Evolutionary conservation across 768 basidiomycete species (phyloP).

Genomic region (Lentinula edodes): DNA sequence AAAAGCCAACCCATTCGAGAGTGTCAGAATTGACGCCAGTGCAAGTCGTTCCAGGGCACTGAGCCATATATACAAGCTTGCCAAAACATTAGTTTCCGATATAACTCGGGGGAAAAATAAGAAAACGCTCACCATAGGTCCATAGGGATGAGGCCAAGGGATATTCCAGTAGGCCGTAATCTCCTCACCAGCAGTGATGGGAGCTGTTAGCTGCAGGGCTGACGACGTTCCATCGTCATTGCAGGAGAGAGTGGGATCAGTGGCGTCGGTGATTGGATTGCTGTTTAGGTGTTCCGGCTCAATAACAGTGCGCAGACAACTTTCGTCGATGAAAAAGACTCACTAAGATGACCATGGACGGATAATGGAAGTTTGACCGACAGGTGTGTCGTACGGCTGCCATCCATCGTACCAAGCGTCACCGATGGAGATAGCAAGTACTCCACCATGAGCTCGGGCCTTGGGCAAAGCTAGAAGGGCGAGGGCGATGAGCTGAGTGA

Average conservation of each 20-base stretch:
- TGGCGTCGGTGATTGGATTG: slow-evolving; percentile 34
- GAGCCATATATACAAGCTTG: slow-evolving; percentile 38
- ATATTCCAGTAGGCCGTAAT: slow-evolving; percentile 43
- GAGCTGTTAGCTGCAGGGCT: slow-evolving; percentile 36
- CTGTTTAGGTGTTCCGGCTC: slow-evolving; percentile 15
- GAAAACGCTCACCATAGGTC: slow-evolving; percentile 1
- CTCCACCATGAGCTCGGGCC: slow-evolving; percentile 38
- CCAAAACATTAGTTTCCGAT: neutral
- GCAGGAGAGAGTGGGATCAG: slow-evolving; percentile 34
- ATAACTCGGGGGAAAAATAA: neutral
- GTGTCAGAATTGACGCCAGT: slow-evolving; percentile 30
- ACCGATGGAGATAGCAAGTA: slow-evolving; percentile 32
- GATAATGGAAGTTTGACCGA: slow-evolving; percentile 36
- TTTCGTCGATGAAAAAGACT: slow-evolving; percentile 5
- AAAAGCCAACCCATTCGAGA: slow-evolving; percentile 34
- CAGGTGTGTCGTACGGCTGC: slow-evolving; percentile 37
- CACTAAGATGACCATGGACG: slow-evolving; percentile 41
- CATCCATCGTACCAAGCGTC: slow-evolving; percentile 36
- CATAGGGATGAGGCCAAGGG: slow-evolving; percentile 23
- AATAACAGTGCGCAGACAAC: neutral
- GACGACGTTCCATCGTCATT: slow-evolving; percentile 38
- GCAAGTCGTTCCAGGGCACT: slow-evolving; percentile 39
- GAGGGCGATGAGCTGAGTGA: slow-evolving; percentile 15
- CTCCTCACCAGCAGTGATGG: slow-evolving; percentile 33
- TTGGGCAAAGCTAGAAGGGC: slow-evolving; percentile 20